Evolutionary conservation across 2,329 filamentous ascomycete genomes (phyloP).

Genomic region (Venturia aucupariae): DNA sequence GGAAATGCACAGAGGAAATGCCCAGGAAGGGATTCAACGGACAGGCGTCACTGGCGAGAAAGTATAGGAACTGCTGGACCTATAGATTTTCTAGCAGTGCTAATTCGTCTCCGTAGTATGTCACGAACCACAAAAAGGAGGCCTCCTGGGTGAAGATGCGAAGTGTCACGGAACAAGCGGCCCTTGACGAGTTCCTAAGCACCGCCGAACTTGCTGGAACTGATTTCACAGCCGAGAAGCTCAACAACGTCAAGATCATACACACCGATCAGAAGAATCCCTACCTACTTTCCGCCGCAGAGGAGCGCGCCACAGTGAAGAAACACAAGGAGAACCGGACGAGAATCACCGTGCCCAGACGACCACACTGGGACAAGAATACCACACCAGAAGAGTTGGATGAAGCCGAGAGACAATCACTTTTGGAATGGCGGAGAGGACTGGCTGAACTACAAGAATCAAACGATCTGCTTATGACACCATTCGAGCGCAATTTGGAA

Average conservation of each 20-base stretch:
- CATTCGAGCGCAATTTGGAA: conserved; percentile 93
- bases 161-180: conserved; percentile 93
- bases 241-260: conserved; percentile 98
- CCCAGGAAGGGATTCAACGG: conserved; percentile 56
- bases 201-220: conserved; percentile 96
- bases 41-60: conserved; percentile 68
- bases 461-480: conserved; percentile 91
- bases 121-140: conserved; percentile 84
- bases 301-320: conserved; percentile 67
- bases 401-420: conserved; percentile 63
- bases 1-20: conserved; percentile 65
- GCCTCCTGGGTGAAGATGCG: conserved; percentile 99
- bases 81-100: conserved; percentile 3
- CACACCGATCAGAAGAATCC: conserved; percentile 95
- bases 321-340: conserved; percentile 77
- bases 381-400: conserved; percentile 83
- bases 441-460: conserved; percentile 89
- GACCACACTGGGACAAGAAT: conserved; percentile 77
- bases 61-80: conserved; percentile 29
- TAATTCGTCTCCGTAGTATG: conserved; percentile 48
- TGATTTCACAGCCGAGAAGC: conserved; percentile 97
- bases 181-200: conserved; percentile 90
- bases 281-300: conserved; percentile 74
- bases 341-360: conserved; percentile 76
- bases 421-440: conserved; percentile 82